Evolutionary conservation across 2,329 filamentous ascomycete species (phyloP).

Genomic region (Nigrospora oryzae): DNA sequence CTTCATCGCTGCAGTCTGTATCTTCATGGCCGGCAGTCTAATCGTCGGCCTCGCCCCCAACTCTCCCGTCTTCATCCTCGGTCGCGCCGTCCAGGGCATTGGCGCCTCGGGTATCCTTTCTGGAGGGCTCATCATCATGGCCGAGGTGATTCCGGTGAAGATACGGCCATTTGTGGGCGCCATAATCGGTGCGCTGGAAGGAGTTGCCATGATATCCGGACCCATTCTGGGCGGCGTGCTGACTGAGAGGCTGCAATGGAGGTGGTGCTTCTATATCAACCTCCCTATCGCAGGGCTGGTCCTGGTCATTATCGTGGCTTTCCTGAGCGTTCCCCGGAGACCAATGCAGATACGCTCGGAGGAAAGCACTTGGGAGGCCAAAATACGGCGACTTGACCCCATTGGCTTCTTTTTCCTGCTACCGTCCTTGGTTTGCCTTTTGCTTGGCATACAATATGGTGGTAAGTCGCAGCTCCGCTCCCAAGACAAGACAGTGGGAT

Average conservation of each 20-base stretch:
- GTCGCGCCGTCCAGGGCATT: slow-evolving; percentile 25
- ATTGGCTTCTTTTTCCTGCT: slow-evolving; percentile 18
- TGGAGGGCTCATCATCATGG: slow-evolving; percentile 18
- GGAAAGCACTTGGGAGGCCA: slow-evolving; percentile 7
- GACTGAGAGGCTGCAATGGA: slow-evolving; percentile 11
- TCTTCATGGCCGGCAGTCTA: slow-evolving; percentile 25
- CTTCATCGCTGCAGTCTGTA: slow-evolving; percentile 7
- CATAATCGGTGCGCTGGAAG: slow-evolving; percentile 19
- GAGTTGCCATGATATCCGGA: slow-evolving; percentile 18
- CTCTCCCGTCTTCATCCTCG: slow-evolving; percentile 24
- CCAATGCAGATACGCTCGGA: slow-evolving; percentile 8
- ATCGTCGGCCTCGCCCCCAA: slow-evolving; percentile 24
- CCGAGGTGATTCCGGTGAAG: slow-evolving; percentile 17
- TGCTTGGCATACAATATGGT: slow-evolving; percentile 38
- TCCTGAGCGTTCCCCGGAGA: slow-evolving; percentile 8
- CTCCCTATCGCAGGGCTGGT: slow-evolving; percentile 18
- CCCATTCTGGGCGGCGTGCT: slow-evolving; percentile 24
- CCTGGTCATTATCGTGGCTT: slow-evolving; percentile 11
- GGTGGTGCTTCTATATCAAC: slow-evolving; percentile 15
- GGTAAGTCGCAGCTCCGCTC: slow-evolving; percentile 4
- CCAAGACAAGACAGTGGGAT: not conserved
- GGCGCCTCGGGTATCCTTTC: slow-evolving; percentile 24
- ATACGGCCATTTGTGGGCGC: slow-evolving; percentile 19
- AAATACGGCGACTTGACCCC: slow-evolving; percentile 15
- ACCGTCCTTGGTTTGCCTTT: slow-evolving; percentile 30